Percentiles rank a stretch among this genome's conserved stretches.
Conservation (phyloP, 1,284 basidiomycete species). For the Trametes sp. region DNA sequence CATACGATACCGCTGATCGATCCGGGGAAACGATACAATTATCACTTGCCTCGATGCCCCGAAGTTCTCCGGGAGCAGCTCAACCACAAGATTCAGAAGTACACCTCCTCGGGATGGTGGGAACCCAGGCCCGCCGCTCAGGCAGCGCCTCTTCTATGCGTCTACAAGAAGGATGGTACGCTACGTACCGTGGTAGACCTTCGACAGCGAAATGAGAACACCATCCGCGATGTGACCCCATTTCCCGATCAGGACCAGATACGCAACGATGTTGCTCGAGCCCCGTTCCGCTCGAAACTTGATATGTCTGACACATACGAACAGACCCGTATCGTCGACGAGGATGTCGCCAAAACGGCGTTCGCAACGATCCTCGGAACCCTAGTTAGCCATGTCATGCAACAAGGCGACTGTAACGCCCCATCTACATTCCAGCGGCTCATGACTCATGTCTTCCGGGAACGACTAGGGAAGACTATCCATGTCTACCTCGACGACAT, state of each 20-base stretch:
- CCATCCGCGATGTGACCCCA: constrained; percentile 37
- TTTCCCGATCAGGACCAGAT: constrained; percentile 45
- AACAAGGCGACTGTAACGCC: constrained; percentile 45
- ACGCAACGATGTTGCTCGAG: constrained; percentile 32
- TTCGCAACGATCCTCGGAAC: constrained; percentile 39
- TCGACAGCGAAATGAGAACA: constrained; percentile 39
- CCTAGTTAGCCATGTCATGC: constrained; percentile 40
- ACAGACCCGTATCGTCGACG: constrained; percentile 32
- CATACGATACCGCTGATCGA: constrained; percentile 37
- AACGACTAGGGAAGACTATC: constrained; percentile 38
- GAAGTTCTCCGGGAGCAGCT: constrained; percentile 14
- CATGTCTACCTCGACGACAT: constrained; percentile 47
- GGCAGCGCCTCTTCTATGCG: constrained; percentile 33
- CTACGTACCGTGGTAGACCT: constrained; percentile 37
- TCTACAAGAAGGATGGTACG: constrained; percentile 32
- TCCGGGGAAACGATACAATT: constrained; percentile 32
- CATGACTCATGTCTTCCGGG: constrained; percentile 42
- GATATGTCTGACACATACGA: constrained; percentile 41
- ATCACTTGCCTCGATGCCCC: constrained; percentile 35
- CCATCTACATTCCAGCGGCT: constrained; percentile 43
- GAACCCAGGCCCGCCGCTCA: constrained; percentile 13
- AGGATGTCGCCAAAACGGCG: constrained; percentile 33
- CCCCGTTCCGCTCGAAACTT: constrained; percentile 36
- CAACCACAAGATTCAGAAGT: constrained; percentile 34
- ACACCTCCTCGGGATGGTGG: constrained; percentile 39